These are phyloP conservation scores for Ogataea populi-albae DNA, from an alignment of 805 yeast genomes.

Conservation along the genomic window DNA sequence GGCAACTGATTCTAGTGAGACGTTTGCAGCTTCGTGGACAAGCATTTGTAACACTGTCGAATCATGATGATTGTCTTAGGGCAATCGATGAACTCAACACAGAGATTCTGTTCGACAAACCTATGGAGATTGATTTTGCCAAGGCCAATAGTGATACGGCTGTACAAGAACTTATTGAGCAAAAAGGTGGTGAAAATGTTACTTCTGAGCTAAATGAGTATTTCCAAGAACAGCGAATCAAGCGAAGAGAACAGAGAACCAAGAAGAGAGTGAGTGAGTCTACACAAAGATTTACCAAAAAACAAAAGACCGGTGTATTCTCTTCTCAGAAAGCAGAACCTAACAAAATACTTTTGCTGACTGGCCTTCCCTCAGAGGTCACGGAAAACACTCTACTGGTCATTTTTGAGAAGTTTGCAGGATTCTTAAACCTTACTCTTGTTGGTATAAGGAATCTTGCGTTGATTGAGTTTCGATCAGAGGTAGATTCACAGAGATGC, in stretches of 20 bases:
- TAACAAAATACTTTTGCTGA: conserved; percentile 64
- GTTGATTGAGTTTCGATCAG: conserved; percentile 72
- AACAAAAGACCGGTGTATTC: conserved; percentile 7
- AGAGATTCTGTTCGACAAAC: conserved; percentile 43
- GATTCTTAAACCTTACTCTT: conserved; percentile 64
- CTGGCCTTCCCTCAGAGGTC: conserved; percentile 51
- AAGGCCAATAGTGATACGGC: conserved; percentile 43
- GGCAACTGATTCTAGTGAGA: conserved; percentile 53
- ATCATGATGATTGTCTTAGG: conserved; percentile 38
- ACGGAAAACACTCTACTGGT: conserved; percentile 40
- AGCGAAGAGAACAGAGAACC: conserved; percentile 21
- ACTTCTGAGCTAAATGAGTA: conserved; percentile 23
- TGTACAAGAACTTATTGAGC: conserved; percentile 5
- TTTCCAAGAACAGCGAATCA: conserved; percentile 15
- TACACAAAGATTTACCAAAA: conserved; percentile 12
- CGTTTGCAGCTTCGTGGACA: conserved; percentile 75
- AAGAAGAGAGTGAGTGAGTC: conserved; percentile 23
- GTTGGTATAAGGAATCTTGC: conserved; percentile 71
- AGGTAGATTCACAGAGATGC: conserved; percentile 42
- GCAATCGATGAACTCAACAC: conserved; percentile 46
- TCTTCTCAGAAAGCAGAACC: conserved; percentile 46
- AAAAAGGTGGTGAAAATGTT: conserved; percentile 1
- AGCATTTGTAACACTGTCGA: conserved; percentile 65
- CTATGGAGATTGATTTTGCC: conserved; percentile 45
- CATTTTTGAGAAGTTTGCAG: conserved; percentile 49